phyloP scores from a whole-genome alignment of 1,284 basidiomycete genomes.

The Fomitopsis palustris region DNA sequence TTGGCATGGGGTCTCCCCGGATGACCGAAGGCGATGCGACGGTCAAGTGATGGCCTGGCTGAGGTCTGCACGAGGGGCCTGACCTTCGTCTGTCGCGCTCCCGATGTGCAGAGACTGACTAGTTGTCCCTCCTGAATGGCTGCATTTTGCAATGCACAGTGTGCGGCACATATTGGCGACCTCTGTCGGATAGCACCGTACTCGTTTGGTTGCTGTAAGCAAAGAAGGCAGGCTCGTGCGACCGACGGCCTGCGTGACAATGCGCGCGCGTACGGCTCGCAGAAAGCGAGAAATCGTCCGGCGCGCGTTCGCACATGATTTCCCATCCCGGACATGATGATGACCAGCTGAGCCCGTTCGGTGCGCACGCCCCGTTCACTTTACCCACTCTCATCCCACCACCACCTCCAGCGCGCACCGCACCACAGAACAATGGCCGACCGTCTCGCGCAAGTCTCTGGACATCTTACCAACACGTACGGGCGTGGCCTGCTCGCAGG shows the following conservation, averaged over 20 bases:
- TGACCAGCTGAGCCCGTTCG: neutral
- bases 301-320: slow-evolving; percentile 5
- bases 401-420: neutral
- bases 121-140: no score
- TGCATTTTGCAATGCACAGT: no score
- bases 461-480: slow-evolving; percentile 59
- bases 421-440: slow-evolving; percentile 44
- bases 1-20: no score
- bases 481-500: slow-evolving; percentile 66
- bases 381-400: slow-evolving; percentile 8
- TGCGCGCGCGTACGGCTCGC: neutral
- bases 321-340: neutral
- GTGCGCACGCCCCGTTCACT: neutral
- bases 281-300: no score
- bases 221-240: neutral
- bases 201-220: no score
- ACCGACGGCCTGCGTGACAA: neutral
- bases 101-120: no score
- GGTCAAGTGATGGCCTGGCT: no score
- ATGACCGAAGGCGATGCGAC: no score
- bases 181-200: no score
- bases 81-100: no score
- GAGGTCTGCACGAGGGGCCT: no score
- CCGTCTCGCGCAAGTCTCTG: slow-evolving; percentile 68
- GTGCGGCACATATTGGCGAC: no score